These are phyloP conservation scores for Entomortierella parvispora DNA, from an alignment of 192 early-diverging fungal genomes.

Conservation along the genomic window DNA sequence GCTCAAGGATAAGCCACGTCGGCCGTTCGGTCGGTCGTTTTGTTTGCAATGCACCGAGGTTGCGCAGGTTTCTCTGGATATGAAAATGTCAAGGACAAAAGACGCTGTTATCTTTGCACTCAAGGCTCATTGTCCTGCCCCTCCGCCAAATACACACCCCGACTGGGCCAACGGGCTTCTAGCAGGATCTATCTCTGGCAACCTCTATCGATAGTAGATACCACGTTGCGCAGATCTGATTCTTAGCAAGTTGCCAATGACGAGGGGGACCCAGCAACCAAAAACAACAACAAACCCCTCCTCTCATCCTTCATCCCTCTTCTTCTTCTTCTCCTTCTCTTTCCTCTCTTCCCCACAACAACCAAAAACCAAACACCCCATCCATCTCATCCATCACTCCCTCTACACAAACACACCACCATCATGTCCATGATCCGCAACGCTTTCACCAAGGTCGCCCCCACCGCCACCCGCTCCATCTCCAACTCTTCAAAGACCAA, in stretches of 20 bases:
- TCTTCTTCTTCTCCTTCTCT: not conserved
- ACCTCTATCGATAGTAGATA: no score
- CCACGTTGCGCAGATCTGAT: no score
- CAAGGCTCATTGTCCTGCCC: no score
- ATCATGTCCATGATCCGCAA: constrained; percentile 35
- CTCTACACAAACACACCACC: not conserved
- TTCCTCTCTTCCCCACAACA: not conserved
- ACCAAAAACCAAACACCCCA: not conserved
- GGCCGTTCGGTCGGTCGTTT: not conserved
- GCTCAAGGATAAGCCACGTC: not conserved
- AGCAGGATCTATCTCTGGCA: no score
- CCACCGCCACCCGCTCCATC: constrained; percentile 26
- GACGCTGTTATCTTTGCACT: no score
- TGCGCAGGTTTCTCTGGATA: no score
- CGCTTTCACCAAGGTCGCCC: constrained; percentile 17
- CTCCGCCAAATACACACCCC: no score
- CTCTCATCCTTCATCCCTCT: not conserved
- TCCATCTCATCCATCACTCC: not conserved
- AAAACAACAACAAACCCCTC: not conserved
- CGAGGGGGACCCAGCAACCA: not conserved
- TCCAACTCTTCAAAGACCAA: constrained; percentile 26
- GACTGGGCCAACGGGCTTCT: no score
- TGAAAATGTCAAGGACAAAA: no score
- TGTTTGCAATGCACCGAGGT: no score
- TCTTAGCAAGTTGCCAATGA: no score